Evolutionary conservation across 2,329 filamentous ascomycete genomes (phyloP), one percentile per base, ranked within the genome.

Genomic region (Aureobasidium sp.): DNA sequence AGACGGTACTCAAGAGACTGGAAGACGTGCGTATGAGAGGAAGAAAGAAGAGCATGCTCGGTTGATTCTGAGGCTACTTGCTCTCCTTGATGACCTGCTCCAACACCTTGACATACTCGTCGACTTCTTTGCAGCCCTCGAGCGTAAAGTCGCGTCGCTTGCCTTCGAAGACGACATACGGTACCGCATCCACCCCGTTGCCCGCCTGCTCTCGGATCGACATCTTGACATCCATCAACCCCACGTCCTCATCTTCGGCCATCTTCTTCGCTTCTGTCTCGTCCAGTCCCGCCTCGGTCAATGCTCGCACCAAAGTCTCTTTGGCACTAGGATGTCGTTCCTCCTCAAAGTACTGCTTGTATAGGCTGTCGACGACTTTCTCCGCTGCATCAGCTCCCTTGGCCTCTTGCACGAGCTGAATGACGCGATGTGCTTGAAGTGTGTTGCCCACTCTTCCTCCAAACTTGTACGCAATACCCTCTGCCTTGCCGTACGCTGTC

Each of bases 21-120:
- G 91, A 96, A 72, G 93, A 96, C 66, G 94, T 99, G 50, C 85
- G 94, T 72, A 85, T 96, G 86, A 86, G 94, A 73, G 94, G 94
- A 3, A 82, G 94, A 72, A 99, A 99, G 83, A 88, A 91, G 75
- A 97, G 91, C 73, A 99, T 99, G 94, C 73, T 99, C 67, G 94
- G 94, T 32, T 97, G 77, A 77, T 63, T 21, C 21, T 21, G 21
- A 21, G 34, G 0, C n/a, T 44, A 94, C 94, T 30, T 97, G 77
- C 76, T 77, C 70, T 84, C 84, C 68, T 84, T 87, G 27, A 77
- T 78, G 61, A 86, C 76, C 59, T 79, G 78, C 65, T 80, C 72
- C 66, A 88, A 65, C 3, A 77, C 76, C 72, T 84, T 86, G 15
- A 81, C 72, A 72, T 86, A 87, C 62, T 86, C 83, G 0, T 73